Percentiles rank a stretch among this genome's conserved stretches.
Evolutionary conservation across 176 grass and related monocot genomes (phyloP).

Genomic region (Eremochloa ophiuroides): DNA sequence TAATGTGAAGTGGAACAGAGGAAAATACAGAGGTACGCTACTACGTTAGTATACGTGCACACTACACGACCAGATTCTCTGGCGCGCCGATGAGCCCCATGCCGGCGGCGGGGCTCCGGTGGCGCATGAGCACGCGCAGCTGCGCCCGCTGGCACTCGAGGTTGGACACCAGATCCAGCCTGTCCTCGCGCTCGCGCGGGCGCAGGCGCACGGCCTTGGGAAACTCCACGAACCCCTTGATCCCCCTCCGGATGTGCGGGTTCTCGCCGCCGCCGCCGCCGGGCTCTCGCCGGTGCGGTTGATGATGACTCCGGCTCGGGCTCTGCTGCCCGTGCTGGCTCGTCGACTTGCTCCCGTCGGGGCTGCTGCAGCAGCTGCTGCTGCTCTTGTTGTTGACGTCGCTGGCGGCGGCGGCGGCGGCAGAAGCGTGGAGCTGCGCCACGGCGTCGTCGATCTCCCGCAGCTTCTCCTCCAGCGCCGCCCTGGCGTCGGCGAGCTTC

Average conservation of each 20-base stretch:
- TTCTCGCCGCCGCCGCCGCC: constrained; percentile 41
- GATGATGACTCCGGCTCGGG: neutral
- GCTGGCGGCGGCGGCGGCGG: neutral
- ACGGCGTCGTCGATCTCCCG: constrained; percentile 41
- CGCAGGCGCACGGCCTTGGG: constrained; percentile 46
- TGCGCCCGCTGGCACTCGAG: constrained; percentile 86
- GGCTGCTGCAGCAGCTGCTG: constrained; percentile 16
- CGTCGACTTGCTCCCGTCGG: constrained; percentile 17
- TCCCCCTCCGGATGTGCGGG: constrained; percentile 80
- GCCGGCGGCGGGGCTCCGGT: constrained; percentile 38
- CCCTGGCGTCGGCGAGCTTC: constrained; percentile 72
- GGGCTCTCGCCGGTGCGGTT: constrained; percentile 34
- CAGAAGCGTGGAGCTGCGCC: neutral
- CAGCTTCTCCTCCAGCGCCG: constrained; percentile 58
- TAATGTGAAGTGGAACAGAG: neutral
- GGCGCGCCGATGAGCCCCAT: constrained; percentile 33
- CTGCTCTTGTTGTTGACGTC: neutral
- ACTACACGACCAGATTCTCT: constrained; percentile 49
- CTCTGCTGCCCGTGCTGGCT: constrained; percentile 25
- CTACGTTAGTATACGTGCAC: neutral
- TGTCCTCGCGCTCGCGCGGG: constrained; percentile 38
- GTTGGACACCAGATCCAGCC: constrained; percentile 42
- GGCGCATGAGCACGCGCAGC: constrained; percentile 60
- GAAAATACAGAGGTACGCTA: neutral
- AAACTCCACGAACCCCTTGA: constrained; percentile 94